Conservation (phyloP, 2,329 filamentous ascomycete genomes). For the Beauveria caledonica region DNA sequence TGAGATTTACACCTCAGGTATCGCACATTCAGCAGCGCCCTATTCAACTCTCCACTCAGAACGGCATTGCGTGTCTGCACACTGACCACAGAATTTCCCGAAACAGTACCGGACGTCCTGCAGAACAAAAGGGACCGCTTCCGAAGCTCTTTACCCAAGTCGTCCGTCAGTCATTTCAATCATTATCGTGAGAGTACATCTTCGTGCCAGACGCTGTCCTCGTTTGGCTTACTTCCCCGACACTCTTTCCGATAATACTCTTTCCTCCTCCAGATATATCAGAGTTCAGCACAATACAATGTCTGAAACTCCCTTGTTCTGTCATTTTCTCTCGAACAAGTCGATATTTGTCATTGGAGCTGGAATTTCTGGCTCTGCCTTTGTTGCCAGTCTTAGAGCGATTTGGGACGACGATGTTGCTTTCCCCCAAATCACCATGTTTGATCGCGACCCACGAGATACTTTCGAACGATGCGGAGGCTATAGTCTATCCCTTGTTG, state of each 20-base stretch:
- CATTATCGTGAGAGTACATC: too few relatives aligned
- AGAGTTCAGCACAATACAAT: not conserved
- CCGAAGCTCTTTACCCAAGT: not conserved
- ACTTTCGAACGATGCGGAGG: constrained; percentile 23
- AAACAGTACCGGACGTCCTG: not conserved
- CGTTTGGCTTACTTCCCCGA: not conserved
- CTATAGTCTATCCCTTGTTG: constrained; percentile 32
- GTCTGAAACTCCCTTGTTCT: not conserved
- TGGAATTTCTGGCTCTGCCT: constrained; percentile 35
- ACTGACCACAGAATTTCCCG: not conserved
- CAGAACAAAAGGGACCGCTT: too few relatives aligned
- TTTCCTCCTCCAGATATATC: not conserved
- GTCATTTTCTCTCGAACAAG: constrained; percentile 29
- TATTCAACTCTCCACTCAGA: not conserved
- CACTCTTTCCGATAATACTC: not conserved
- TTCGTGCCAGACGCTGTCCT: too few relatives aligned
- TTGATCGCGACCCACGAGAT: constrained; percentile 32
- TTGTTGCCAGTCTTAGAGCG: constrained; percentile 31
- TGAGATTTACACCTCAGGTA: too few relatives aligned
- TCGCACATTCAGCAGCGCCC: too few relatives aligned
- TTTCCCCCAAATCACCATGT: constrained; percentile 29
- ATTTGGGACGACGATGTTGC: constrained; percentile 25
- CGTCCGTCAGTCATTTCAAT: not conserved
- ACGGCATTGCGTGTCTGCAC: not conserved
- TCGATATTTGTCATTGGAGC: constrained; percentile 35